phyloP scores from a whole-genome alignment of 108 stramenopile species.

The Fragilariopsis cylindrus region DNA sequence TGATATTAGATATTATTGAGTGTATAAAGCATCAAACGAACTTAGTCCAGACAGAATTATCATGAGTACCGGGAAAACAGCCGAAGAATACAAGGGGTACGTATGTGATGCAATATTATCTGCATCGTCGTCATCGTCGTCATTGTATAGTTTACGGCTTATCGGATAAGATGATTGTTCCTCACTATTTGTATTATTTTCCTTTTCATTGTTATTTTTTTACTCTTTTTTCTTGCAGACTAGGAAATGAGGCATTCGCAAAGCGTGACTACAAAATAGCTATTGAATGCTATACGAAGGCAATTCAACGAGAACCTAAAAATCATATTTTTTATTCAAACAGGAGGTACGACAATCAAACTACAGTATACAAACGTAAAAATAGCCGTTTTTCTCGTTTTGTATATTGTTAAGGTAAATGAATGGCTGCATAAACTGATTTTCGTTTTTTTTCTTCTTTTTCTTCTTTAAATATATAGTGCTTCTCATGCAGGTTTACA shows the following conservation, averaged over 20 bases:
- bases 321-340: constrained; percentile 94
- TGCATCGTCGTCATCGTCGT: not conserved
- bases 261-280: constrained; percentile 82
- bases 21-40: too few relatives aligned
- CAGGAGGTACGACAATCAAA: constrained; percentile 59
- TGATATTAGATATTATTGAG: too few relatives aligned
- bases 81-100: constrained; percentile 39
- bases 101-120: not conserved
- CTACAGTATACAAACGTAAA: not conserved
- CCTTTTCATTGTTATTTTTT: not conserved
- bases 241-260: constrained; percentile 89
- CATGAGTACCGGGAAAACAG: constrained; percentile 23
- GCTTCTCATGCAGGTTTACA: constrained; percentile 81
- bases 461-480: constrained; percentile 30
- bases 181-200: not conserved
- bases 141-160: not conserved
- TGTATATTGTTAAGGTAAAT: too few relatives aligned
- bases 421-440: not conserved
- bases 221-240: constrained; percentile 34
- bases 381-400: not conserved
- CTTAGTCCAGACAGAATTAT: not conserved
- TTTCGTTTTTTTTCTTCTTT: not conserved
- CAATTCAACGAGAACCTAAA: constrained; percentile 82
- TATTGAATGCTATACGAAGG: constrained; percentile 83
- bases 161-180: not conserved